Conservation (phyloP, 2,329 filamentous ascomycete species). For the Nothophoma quercina region DNA sequence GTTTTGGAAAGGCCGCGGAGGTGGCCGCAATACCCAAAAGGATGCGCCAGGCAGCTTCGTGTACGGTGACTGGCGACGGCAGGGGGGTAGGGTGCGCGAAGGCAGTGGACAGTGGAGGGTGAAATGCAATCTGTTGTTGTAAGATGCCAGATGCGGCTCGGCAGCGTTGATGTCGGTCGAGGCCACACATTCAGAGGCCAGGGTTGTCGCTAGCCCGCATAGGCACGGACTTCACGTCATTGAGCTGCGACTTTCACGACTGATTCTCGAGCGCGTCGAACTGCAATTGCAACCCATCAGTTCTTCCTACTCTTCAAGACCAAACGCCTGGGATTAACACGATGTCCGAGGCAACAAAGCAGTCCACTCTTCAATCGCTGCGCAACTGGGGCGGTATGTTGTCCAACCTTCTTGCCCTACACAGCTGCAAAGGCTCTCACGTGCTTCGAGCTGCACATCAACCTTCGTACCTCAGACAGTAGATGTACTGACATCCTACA, state of each 20-base stretch:
- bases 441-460: conserved; percentile 20
- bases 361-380: conserved; percentile 54
- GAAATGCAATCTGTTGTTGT: conserved; percentile 21
- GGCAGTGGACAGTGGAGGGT: neutral
- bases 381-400: conserved; percentile 62
- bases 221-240: conserved; percentile 37
- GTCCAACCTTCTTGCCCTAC: neutral
- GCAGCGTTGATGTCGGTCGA: conserved; percentile 31
- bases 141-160: conserved; percentile 23
- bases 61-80: neutral
- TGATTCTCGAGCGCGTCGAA: neutral
- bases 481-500: conserved; percentile 41
- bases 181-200: conserved; percentile 40
- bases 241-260: conserved; percentile 15
- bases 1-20: conserved; percentile 2
- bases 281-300: neutral
- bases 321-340: neutral
- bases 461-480: neutral
- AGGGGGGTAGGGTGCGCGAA: conserved; percentile 3
- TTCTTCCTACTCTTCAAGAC: neutral
- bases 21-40: conserved; percentile 6
- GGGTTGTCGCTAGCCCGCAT: conserved; percentile 28
- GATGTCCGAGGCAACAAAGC: conserved; percentile 34
- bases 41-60: neutral
- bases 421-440: conserved; percentile 22